These are phyloP conservation scores for Salix koriyanagi DNA, from an alignment of 345 rosid genomes.

Conservation along the genomic window DNA sequence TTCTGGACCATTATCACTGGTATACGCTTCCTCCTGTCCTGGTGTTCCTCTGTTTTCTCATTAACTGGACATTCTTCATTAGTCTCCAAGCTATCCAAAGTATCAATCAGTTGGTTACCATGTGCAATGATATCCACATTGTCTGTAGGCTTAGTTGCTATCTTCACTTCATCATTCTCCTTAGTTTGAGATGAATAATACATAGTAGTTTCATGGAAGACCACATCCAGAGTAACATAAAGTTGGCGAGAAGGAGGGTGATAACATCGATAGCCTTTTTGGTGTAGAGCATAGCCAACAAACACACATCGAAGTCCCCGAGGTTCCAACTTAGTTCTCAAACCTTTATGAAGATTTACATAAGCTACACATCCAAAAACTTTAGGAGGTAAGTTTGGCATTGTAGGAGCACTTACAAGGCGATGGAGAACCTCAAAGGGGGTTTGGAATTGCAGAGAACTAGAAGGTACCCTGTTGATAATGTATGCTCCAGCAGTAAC, in stretches of 20 bases:
- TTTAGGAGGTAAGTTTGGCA: background rate
- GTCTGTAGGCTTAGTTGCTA: accelerated
- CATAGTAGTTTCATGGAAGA: background rate
- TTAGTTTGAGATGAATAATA: background rate
- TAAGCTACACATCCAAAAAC: background rate
- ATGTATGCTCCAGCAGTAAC: background rate
- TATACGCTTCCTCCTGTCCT: background rate
- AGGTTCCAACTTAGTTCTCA: background rate
- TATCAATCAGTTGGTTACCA: accelerated
- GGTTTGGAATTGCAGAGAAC: background rate
- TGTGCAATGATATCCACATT: background rate
- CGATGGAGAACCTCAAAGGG: background rate
- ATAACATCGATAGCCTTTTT: background rate
- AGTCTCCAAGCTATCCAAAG: too few relatives aligned
- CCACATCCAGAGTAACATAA: background rate
- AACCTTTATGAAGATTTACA: background rate
- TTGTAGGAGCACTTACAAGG: accelerated
- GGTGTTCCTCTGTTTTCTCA: too few relatives aligned
- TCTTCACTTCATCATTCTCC: background rate
- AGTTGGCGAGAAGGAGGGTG: background rate
- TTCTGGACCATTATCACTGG: background rate
- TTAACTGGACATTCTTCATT: too few relatives aligned
- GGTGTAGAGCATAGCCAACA: background rate
- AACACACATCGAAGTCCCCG: background rate
- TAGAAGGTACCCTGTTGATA: background rate